A percentile compares a stretch with the other conserved stretches of the same genome.
Evolutionary conservation across 2,329 filamentous ascomycete species (phyloP).

Genomic region (Drechslerella coelobrocha): DNA sequence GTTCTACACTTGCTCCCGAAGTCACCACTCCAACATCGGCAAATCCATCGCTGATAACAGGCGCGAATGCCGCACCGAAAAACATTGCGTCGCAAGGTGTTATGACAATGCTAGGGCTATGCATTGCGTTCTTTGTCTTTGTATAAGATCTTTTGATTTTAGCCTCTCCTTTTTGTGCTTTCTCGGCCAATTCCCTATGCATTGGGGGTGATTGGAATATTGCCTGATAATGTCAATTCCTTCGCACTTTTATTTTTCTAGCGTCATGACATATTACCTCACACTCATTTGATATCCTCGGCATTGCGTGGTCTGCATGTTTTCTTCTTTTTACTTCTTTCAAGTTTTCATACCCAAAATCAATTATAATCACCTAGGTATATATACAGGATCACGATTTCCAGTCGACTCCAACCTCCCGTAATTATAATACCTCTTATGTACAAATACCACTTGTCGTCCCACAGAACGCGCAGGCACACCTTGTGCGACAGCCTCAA

Average conservation of each 20-base stretch:
- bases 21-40: conserved; percentile 2
- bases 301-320: conserved; percentile 37
- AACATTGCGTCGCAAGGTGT: conserved; percentile 4
- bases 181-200: too few species aligned
- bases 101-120: conserved; percentile 13
- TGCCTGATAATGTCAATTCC: too few species aligned
- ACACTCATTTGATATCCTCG: conserved; percentile 32
- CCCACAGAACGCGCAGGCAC: too few species aligned
- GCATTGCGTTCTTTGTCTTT: conserved; percentile 22
- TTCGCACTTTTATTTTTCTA: conserved; percentile 3
- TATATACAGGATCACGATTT: too few species aligned
- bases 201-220: too few species aligned
- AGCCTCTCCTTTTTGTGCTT: not conserved
- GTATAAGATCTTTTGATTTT: conserved; percentile 1
- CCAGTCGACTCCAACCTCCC: too few species aligned
- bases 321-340: conserved; percentile 15
- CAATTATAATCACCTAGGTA: not conserved
- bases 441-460: too few species aligned
- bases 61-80: conserved; percentile 19
- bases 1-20: conserved; percentile 12
- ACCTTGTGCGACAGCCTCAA: too few species aligned
- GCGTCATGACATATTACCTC: not conserved
- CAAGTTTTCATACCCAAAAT: too few species aligned
- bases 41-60: conserved; percentile 37
- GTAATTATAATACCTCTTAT: too few species aligned